Evolutionary conservation across 306 rosid species (phyloP).

Genomic region (Fragaria nilgerrensis): DNA sequence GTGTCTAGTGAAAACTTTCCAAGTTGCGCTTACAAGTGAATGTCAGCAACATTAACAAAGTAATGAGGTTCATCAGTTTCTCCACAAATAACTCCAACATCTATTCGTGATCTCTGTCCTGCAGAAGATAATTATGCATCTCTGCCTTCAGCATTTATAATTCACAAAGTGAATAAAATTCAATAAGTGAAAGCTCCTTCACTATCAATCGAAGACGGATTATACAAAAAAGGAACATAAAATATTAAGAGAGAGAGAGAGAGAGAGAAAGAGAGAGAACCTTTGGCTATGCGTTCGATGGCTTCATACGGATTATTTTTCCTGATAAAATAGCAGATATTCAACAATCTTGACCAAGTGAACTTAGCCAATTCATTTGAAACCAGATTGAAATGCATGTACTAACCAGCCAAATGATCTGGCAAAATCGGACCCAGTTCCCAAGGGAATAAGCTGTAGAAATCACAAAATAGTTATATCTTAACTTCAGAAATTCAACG

Average conservation of each 20-base stretch:
- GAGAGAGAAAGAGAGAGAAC: slow-evolving; percentile 22
- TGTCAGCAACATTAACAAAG: slow-evolving; percentile 90
- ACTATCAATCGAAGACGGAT: slow-evolving; percentile 3
- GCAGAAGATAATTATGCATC: slow-evolving; percentile 21
- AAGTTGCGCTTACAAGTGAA: slow-evolving; percentile 81
- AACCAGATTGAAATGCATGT: slow-evolving; percentile 18
- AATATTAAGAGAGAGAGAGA: background rate
- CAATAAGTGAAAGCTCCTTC: slow-evolving; percentile 12
- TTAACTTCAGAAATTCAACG: slow-evolving; percentile 23
- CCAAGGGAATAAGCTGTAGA: slow-evolving; percentile 88
- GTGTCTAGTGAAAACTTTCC: slow-evolving; percentile 21
- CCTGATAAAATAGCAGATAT: slow-evolving; percentile 46
- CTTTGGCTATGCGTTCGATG: slow-evolving; percentile 75
- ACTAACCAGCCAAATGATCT: slow-evolving; percentile 85
- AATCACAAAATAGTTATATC: slow-evolving; percentile 30
- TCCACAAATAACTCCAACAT: slow-evolving; percentile 67
- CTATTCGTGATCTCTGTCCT: slow-evolving; percentile 77
- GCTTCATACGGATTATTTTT: slow-evolving; percentile 82
- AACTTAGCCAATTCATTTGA: slow-evolving; percentile 4
- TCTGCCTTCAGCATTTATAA: slow-evolving; percentile 17
- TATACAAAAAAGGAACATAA: slow-evolving; percentile 7
- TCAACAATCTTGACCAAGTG: slow-evolving; percentile 24
- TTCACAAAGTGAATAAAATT: slow-evolving; percentile 23
- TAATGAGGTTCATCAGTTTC: slow-evolving; percentile 58
- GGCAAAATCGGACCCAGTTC: slow-evolving; percentile 96